Conservation (phyloP, 164 flowering plant species). For the Cinnamomum chago region DNA sequence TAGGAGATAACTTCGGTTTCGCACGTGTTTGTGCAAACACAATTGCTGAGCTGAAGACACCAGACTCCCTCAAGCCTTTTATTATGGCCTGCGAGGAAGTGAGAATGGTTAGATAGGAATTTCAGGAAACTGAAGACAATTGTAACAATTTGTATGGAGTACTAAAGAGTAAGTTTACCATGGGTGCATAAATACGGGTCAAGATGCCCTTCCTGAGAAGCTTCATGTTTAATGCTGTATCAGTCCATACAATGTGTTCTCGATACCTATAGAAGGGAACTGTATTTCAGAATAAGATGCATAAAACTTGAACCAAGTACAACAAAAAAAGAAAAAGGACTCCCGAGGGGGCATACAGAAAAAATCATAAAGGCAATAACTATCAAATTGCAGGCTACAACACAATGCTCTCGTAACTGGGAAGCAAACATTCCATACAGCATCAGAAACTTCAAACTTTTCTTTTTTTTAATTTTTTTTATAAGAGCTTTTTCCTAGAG, state of each 20-base stretch:
- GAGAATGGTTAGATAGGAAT: background rate
- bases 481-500: too few species aligned
- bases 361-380: too few species aligned
- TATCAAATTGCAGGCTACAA: too few species aligned
- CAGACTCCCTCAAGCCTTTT: constrained; percentile 73
- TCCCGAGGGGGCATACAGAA: too few species aligned
- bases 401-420: too few species aligned
- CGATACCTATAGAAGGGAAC: constrained; percentile 53
- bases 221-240: constrained; percentile 54
- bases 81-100: constrained; percentile 50
- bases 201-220: constrained; percentile 83
- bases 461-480: too few species aligned
- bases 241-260: constrained; percentile 89
- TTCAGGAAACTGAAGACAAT: background rate
- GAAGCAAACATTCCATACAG: too few species aligned
- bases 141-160: too few species aligned
- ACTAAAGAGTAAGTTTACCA: constrained; percentile 43
- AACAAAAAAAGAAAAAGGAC: too few species aligned
- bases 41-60: constrained; percentile 57
- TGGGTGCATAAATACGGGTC: constrained; percentile 91
- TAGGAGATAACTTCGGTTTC: constrained; percentile 51
- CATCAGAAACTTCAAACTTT: too few species aligned
- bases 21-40: constrained; percentile 39
- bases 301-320: too few species aligned
- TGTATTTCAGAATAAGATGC: too few species aligned